phyloP scores from a whole-genome alignment of 148 eudicot genomes.

The Simmondsia chinensis region DNA sequence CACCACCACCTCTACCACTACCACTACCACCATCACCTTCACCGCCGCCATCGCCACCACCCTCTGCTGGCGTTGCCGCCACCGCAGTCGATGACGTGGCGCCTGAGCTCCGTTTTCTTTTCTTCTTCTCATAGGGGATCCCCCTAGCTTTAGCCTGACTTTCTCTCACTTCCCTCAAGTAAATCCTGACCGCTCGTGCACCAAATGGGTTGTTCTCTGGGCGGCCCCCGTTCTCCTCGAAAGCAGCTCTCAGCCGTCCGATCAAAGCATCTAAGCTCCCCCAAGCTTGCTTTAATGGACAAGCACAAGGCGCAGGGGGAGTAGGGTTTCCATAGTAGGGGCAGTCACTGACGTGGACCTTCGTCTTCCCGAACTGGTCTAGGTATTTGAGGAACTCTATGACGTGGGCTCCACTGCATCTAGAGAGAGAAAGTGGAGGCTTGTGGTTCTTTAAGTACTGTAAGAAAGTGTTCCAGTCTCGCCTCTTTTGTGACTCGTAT shows the following conservation, averaged over 20 bases:
- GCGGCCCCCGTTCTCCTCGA: constrained; percentile 45
- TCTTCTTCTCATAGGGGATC: constrained; percentile 51
- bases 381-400: constrained; percentile 60
- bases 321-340: constrained; percentile 53
- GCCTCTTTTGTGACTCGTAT: constrained; percentile 62
- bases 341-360: constrained; percentile 49
- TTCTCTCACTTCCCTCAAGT: constrained; percentile 37
- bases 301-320: constrained; percentile 63
- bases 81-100: neutral
- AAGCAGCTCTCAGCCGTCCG: constrained; percentile 63
- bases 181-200: constrained; percentile 39
- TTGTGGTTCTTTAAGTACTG: constrained; percentile 64
- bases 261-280: constrained; percentile 65
- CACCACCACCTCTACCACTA: constrained; percentile 3
- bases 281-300: constrained; percentile 65
- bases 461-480: constrained; percentile 73
- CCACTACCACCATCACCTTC: constrained; percentile 5
- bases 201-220: constrained; percentile 58
- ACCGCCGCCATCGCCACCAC: neutral
- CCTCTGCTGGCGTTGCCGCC: neutral
- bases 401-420: constrained; percentile 77
- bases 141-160: constrained; percentile 51
- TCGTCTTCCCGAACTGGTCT: constrained; percentile 73
- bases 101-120: constrained; percentile 30
- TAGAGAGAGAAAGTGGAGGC: constrained; percentile 45